These are phyloP conservation scores for Moesziomyces parantarcticus DNA, from an alignment of 1,284 basidiomycete genomes.

Conservation along the genomic window DNA sequence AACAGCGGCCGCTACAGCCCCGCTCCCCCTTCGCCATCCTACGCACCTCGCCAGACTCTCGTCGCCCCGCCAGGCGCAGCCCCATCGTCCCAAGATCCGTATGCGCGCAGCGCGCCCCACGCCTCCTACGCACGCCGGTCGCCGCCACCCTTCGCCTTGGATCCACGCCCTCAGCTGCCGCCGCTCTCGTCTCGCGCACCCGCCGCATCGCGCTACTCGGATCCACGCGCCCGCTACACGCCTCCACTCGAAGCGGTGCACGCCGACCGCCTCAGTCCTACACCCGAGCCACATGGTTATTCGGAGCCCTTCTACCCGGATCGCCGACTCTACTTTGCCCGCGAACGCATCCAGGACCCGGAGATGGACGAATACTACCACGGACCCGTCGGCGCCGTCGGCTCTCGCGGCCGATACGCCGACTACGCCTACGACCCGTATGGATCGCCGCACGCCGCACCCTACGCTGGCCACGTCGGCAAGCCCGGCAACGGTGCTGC, in stretches of 20 bases:
- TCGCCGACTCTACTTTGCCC: slow-evolving; percentile 43
- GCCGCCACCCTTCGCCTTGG: slow-evolving; percentile 31
- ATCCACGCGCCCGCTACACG: slow-evolving; percentile 33
- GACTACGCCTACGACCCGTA: slow-evolving; percentile 38
- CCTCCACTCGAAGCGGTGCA: slow-evolving; percentile 28
- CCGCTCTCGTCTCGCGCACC: slow-evolving; percentile 33
- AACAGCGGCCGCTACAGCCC: slow-evolving; percentile 41
- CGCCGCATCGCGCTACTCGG: slow-evolving; percentile 17
- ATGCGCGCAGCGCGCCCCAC: slow-evolving; percentile 29
- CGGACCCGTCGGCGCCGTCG: slow-evolving; percentile 15
- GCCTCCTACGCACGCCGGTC: slow-evolving; percentile 27
- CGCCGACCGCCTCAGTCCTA: slow-evolving; percentile 23
- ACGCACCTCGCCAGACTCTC: slow-evolving; percentile 22
- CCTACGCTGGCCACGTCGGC: slow-evolving; percentile 14
- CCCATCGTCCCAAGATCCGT: slow-evolving; percentile 20
- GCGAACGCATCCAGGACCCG: slow-evolving; percentile 45
- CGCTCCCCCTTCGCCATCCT: slow-evolving; percentile 34
- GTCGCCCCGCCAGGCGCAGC: slow-evolving; percentile 12
- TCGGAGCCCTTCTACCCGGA: slow-evolving; percentile 48
- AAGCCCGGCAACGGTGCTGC: slow-evolving; percentile 21
- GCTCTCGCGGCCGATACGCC: slow-evolving; percentile 14
- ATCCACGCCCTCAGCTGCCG: slow-evolving; percentile 36
- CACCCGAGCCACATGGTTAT: slow-evolving; percentile 27
- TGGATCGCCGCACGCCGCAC: slow-evolving; percentile 28
- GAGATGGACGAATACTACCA: slow-evolving; percentile 52